Evolutionary conservation across 2,329 filamentous ascomycete genomes (phyloP), one percentile per base, ranked within the genome.

Genomic region (Botrytis deweyae): DNA sequence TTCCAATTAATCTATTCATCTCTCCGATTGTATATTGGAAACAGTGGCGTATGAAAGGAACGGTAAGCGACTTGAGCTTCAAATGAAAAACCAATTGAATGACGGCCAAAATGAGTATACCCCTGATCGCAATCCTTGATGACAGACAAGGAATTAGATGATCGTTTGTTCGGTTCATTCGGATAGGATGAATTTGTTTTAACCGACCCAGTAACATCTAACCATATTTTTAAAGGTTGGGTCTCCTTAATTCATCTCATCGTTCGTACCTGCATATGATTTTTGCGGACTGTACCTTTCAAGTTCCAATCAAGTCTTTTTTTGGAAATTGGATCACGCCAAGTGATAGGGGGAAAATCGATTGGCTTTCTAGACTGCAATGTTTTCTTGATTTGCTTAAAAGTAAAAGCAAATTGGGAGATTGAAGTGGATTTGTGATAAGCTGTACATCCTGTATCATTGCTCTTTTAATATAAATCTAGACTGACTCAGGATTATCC

Each of bases 21-120:
- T 65, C 46, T 49, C 20, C 16, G 36, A 18, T 59, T 59, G 59
- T 49, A 64, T 71, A 71, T 71, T 71, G 33, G 64, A 73, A 73
- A 73, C 55, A 73, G 33, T 69, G 52, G 71, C 71, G 63, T 44
- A 22, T 33, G 49, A 29, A 67, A 58, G 55, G 70, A 36, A 68
- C 4, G 36, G 70, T 72, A 72, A 72, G 61, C 61, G 33, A 42
- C 46, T 29, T 36, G 62, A n/a, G 36, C 29, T 36, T 25, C 52
- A 62, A 36, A 72, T 59, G 36, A 67, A 66, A 46, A 42, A 4
- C 46, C 49, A 29, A 55, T 68, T 25, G 33, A 40, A 29, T 55
- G n/a, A 55, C 22, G n/a, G 29, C 42, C n/a, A 59, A 18, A 67
- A 44, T 67, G 7, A 29, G 33, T 25, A 18, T 58, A 68, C 40